Conservation (phyloP, 768 basidiomycete genomes). For the Termitomyces sp. region DNA sequence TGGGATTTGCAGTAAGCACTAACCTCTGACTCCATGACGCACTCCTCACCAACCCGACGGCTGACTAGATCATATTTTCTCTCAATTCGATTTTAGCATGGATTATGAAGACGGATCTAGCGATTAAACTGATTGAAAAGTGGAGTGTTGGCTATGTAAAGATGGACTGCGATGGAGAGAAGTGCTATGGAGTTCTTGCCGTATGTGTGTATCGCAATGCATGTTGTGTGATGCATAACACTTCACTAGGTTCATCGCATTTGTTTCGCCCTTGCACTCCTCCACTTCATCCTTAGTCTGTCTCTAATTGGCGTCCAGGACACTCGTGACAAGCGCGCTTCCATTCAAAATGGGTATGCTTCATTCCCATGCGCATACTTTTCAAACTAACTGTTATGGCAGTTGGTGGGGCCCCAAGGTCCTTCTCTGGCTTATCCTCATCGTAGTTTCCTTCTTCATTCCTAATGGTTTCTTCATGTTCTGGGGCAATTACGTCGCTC, state of each 20-base stretch:
- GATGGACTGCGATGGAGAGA: conserved; percentile 91
- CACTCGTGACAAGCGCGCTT: conserved; percentile 88
- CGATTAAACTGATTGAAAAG: conserved; percentile 83
- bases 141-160: conserved; percentile 97
- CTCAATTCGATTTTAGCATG: conserved; percentile 95
- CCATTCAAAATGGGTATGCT: conserved; percentile 91
- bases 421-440: conserved; percentile 80
- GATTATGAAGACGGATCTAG: conserved; percentile 90
- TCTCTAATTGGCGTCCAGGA: conserved; percentile 83
- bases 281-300: conserved; percentile 78
- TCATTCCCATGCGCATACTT: not conserved
- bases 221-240: not conserved
- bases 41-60: not conserved
- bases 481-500: conserved; percentile 91
- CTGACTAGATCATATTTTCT: conserved; percentile 81
- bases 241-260: conserved; percentile 78
- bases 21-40: too few relatives aligned
- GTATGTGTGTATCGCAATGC: conserved; percentile 40
- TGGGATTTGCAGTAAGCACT: conserved; percentile 81
- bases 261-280: conserved; percentile 89
- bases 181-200: conserved; percentile 95
- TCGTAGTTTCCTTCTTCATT: conserved; percentile 85
- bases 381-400: conserved; percentile 4
- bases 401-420: conserved; percentile 99
- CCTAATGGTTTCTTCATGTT: conserved; percentile 98